These are phyloP conservation scores for Plantago lanceolata DNA, from an alignment of 305 asterid genomes.

Conservation along the genomic window DNA sequence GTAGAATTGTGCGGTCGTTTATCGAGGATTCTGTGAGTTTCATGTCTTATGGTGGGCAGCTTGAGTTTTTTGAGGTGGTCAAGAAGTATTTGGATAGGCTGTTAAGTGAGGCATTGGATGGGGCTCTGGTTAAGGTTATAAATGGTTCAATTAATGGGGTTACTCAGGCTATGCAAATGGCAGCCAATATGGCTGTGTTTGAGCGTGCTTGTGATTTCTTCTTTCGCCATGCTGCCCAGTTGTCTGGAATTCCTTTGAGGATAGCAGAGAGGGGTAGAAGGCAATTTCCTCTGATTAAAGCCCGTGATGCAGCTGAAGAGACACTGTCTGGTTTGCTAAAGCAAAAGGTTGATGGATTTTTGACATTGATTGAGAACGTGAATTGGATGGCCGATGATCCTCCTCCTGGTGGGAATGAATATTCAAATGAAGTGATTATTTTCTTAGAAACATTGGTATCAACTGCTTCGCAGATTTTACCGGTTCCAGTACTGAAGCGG, in stretches of 20 bases:
- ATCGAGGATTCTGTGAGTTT: conserved; percentile 92
- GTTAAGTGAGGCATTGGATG: conserved; percentile 78
- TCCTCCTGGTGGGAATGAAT: conserved; percentile 77
- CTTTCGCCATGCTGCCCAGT: conserved; percentile 95
- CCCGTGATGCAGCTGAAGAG: conserved; percentile 88
- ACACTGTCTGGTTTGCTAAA: conserved; percentile 74
- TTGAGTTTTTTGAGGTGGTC: conserved; percentile 80
- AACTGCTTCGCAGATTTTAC: conserved; percentile 86
- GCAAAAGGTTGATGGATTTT: conserved; percentile 95
- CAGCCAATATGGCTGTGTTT: conserved; percentile 95
- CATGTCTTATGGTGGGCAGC: conserved; percentile 94
- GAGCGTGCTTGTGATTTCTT: conserved; percentile 97
- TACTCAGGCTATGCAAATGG: conserved; percentile 93
- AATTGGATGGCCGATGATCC: conserved; percentile 91
- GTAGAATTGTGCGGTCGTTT: conserved; percentile 91
- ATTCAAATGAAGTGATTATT: conserved; percentile 78
- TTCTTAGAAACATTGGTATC: conserved; percentile 83
- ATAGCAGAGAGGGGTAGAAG: conserved; percentile 84
- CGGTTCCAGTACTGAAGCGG: conserved; percentile 74
- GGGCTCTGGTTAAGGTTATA: conserved; percentile 65
- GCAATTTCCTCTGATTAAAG: conserved; percentile 70
- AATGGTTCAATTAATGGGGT: conserved; percentile 65
- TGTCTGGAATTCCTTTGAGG: conserved; percentile 85
- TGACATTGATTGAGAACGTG: conserved; percentile 78
- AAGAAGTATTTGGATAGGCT: conserved; percentile 92